Conservation (phyloP, 306 rosid species). For the Ormosia semicastrata region DNA sequence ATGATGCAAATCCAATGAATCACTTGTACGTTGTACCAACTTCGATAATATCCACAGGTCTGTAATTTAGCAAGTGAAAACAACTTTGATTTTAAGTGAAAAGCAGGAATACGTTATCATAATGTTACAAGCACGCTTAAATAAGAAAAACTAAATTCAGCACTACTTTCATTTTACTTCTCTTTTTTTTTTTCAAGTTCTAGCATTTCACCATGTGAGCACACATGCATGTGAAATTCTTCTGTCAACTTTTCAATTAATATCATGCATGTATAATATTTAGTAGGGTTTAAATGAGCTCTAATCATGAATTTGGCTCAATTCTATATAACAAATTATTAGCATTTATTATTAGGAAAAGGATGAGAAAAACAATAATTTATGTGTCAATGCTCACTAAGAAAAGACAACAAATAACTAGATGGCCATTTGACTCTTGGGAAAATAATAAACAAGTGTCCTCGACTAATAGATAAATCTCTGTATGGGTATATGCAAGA, state of each 20-base stretch:
- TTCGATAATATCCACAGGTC: neutral
- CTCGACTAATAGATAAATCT: neutral
- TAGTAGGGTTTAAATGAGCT: neutral
- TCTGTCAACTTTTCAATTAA: neutral
- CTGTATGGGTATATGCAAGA: neutral
- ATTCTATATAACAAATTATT: neutral
- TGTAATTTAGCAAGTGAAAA: slow-evolving; percentile 1
- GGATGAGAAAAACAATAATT: slow-evolving; percentile 1
- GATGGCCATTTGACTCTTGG: slow-evolving; percentile 15
- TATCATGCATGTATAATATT: neutral
- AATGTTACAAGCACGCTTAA: neutral
- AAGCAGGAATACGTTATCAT: neutral
- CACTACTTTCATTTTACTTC: neutral
- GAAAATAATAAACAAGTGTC: neutral
- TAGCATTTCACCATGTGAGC: neutral
- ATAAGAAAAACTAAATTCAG: neutral
- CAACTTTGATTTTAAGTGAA: neutral
- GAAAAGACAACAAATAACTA: neutral
- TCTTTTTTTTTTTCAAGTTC: neutral
- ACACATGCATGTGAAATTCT: neutral
- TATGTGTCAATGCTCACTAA: neutral
- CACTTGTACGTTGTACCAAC: neutral
- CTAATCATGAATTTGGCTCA: neutral
- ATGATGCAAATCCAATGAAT: slow-evolving; percentile 11
- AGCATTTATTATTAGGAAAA: neutral